Conservation (phyloP, 208 protist species). For the Naegleria lovaniensis region DNA sequence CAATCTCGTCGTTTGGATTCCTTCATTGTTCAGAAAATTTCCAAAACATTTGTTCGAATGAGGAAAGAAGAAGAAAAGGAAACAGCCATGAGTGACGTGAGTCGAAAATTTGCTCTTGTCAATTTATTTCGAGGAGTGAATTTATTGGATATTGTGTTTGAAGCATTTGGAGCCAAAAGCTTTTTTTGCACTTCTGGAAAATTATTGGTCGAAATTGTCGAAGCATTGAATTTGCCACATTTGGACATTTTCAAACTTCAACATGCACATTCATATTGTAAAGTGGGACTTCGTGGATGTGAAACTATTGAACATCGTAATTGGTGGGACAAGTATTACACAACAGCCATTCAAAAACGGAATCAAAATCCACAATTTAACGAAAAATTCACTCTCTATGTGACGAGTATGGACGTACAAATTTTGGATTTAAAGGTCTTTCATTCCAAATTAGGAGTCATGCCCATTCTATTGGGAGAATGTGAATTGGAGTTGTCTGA, state of each 20-base stretch:
- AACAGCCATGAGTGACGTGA: not conserved
- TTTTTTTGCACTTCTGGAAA: not conserved
- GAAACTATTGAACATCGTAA: not conserved
- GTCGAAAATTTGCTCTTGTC: not conserved
- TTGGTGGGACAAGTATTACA: not conserved
- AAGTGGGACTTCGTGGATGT: not conserved
- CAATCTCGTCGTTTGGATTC: not conserved
- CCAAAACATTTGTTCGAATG: not conserved
- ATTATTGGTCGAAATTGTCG: not conserved
- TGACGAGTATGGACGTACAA: not conserved
- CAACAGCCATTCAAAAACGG: not conserved
- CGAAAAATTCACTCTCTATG: not conserved
- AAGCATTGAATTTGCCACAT: not conserved
- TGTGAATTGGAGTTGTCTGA: not conserved
- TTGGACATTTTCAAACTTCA: not conserved
- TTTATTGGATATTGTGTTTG: not conserved
- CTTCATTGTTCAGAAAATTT: conserved; percentile 12
- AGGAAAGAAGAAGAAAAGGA: not conserved
- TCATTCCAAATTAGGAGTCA: not conserved
- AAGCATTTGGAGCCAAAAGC: not conserved
- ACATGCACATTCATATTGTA: not conserved
- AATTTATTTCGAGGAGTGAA: conserved; percentile 15
- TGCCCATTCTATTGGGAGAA: not conserved
- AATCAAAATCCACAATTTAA: conserved; percentile 8
- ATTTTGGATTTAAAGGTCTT: not conserved